phyloP scores from a whole-genome alignment of 2,329 filamentous ascomycete genomes.

The Keithomyces neogunnii region DNA sequence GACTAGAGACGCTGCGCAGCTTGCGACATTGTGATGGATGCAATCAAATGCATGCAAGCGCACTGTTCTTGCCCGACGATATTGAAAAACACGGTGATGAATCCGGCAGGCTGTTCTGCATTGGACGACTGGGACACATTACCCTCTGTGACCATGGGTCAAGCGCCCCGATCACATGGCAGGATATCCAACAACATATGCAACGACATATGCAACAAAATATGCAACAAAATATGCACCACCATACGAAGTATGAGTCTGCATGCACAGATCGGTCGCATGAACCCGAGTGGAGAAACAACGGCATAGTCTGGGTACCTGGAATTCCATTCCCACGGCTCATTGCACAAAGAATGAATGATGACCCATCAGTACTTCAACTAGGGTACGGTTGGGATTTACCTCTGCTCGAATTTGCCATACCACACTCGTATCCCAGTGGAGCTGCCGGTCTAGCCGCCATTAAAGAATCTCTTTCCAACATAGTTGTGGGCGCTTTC shows the following conservation, averaged over 20 bases:
- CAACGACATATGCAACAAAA: too few relatives aligned
- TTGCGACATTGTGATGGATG: background rate
- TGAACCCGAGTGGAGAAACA: background rate
- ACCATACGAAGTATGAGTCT: background rate
- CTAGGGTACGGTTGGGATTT: background rate
- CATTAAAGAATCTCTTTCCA: background rate
- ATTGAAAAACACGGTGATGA: background rate
- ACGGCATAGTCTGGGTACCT: background rate
- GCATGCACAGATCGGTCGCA: background rate
- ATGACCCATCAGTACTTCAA: too few relatives aligned
- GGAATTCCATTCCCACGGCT: background rate
- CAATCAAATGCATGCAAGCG: background rate
- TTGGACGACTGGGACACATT: background rate
- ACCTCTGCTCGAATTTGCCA: background rate
- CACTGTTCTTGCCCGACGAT: conserved; percentile 1
- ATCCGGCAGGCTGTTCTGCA: background rate
- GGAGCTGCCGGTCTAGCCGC: background rate
- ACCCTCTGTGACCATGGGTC: background rate
- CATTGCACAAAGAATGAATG: background rate
- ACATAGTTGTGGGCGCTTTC: background rate
- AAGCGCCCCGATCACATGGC: background rate
- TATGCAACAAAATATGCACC: background rate
- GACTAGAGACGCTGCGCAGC: background rate
- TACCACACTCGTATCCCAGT: background rate
- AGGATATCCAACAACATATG: background rate